Base-by-base conservation (phyloP, 1,284 basidiomycete species). In the Ustilago xerochloae region DNA sequence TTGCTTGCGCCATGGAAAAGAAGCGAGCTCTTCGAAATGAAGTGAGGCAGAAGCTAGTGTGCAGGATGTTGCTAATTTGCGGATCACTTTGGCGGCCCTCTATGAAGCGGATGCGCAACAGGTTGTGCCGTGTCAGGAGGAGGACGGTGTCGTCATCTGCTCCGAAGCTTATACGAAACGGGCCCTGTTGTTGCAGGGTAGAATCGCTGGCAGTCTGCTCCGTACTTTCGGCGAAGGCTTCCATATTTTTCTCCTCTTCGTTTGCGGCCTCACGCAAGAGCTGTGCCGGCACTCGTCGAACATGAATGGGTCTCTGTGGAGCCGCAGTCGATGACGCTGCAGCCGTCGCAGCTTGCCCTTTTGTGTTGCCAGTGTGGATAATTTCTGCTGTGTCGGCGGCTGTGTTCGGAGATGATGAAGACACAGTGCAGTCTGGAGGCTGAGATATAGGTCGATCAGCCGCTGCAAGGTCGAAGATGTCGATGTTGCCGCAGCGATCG, bases 401-500 rank as follows among this genome's bases (percentile, higher is more conserved):
- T 41, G 41, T 7, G n/a, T 15, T 18, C 18, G 41, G 35, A 26
- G 13, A 18, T 3, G 20, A 24, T 24, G 36, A 38, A 9, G 38
- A 33, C 9, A 38, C 4, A 1, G 26, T 8, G 3, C 55, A 32
- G 4, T 53, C 24, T 3, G 16, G 10, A 5, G 22, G 43, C 22
- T 33, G 33, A 20, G 39, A 15, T 15, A n/a, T n/a, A n/a, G 16
- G 16, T 22, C 26, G 26, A 3, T 47, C 20, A n/a, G 12, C 22
- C 18, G 13, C 20, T 38, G 22, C 8, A 20, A 63, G 30, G n/a
- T 45, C 33, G 18, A 39, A 43, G 0, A 63, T 4, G 10, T 59
- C 53, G 26, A 69, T 43, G 52, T 53, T 59, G 32, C 66, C 66
- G 12, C 41, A 36, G 5, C 61, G 41, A 39, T 69, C 61, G 10